Evolutionary conservation across 106 monocot genomes (phyloP), one percentile per base, ranked within the genome.

Genomic region (Ottelia alismoides): DNA sequence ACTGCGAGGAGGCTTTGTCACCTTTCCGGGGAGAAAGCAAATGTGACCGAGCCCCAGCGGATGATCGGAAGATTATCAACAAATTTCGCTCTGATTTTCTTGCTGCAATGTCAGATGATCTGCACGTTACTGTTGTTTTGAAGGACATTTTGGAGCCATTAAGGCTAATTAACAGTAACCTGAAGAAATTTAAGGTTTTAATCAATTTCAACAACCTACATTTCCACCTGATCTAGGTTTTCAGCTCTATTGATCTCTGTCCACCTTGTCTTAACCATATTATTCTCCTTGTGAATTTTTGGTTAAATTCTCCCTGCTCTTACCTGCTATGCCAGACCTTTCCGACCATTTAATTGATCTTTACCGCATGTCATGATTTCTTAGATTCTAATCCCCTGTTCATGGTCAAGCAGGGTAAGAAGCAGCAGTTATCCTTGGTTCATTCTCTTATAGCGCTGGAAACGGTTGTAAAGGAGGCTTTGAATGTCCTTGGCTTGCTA

Each of bases 141-240:
- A 82, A 89, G 65, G 69, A 81, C 70, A 69, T 96, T 17, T 66
- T 64, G 46, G 85, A 85, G 31, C 75, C 69, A 17, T 60, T 96
- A 52, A 96, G 81, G 67, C 28, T 72, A 21, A 82, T 89, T 25
- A 96, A 96, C 51, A 60, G 57, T 45, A 82, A 64, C 52, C 65
- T 96, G 62, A 85, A 81, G 61, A 85, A 94, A 28, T 84, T 88
- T 35, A 94, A 94, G 73, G 87, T 83, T 67, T 5, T n/a, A n/a
- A n/a, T n/a, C n/a, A n/a, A n/a, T n/a, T n/a, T n/a, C n/a, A n/a
- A n/a, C n/a, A n/a, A n/a, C n/a, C n/a, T n/a, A n/a, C n/a, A n/a
- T n/a, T n/a, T n/a, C n/a, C n/a, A n/a, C n/a, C n/a, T n/a, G n/a
- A n/a, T n/a, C n/a, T n/a, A n/a, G n/a, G n/a, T n/a, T n/a, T n/a